Evolutionary conservation across 2,329 filamentous ascomycete genomes (phyloP).

Genomic region (Phaeosphaeria sp.): DNA sequence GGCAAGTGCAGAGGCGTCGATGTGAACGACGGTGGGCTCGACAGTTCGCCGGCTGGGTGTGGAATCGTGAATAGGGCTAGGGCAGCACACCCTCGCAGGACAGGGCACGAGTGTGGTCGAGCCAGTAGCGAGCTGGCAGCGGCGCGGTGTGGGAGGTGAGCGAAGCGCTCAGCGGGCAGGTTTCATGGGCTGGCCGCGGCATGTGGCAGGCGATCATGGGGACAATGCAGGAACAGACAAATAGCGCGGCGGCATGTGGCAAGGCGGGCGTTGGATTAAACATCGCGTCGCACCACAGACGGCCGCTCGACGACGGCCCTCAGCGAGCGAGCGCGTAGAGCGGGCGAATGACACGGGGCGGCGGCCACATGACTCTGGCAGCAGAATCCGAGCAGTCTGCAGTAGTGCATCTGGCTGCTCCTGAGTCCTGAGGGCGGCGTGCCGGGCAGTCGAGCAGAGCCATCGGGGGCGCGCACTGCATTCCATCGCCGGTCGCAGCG

Average conservation of each 20-base stretch:
- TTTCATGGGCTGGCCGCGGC: neutral
- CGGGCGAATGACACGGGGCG: conserved; percentile 15
- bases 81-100: neutral
- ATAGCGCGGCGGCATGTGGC: neutral
- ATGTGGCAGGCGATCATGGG: conserved; percentile 17
- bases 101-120: neutral
- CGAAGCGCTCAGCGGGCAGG: neutral
- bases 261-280: conserved; percentile 15
- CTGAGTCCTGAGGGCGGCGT: neutral
- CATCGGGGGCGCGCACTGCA: too few species aligned
- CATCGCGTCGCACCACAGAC: conserved; percentile 1
- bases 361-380: neutral
- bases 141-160: conserved; percentile 9
- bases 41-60: neutral
- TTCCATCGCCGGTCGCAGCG: too few species aligned
- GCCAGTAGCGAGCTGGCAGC: neutral
- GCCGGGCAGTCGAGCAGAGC: too few species aligned
- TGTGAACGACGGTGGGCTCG: neutral
- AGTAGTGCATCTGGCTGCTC: neutral
- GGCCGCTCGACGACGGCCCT: neutral
- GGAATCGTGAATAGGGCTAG: neutral
- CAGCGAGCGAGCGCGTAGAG: conserved; percentile 16
- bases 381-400: neutral
- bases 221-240: conserved; percentile 23
- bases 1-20: neutral